These are phyloP conservation scores for Ganoderma meredithae DNA, from an alignment of 1,284 basidiomycete species.

Conservation along the genomic window DNA sequence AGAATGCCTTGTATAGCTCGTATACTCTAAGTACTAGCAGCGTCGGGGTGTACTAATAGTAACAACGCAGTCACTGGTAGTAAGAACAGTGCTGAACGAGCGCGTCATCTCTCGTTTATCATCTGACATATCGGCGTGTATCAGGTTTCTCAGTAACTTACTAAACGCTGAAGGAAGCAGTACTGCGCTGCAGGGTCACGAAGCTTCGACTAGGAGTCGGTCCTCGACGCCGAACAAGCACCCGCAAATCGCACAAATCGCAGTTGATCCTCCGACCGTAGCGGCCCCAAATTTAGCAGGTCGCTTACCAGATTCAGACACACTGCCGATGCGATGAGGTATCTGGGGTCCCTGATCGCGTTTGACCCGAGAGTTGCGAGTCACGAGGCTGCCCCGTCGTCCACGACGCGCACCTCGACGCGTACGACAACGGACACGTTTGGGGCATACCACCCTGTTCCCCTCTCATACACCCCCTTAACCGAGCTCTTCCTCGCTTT, in stretches of 20 bases:
- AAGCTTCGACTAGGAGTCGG: neutral
- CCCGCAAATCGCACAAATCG: neutral
- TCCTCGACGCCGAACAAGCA: neutral
- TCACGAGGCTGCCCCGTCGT: neutral
- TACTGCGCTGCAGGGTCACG: neutral
- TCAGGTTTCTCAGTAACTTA: neutral
- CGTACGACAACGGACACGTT: neutral
- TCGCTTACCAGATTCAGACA: neutral
- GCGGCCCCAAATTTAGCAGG: neutral
- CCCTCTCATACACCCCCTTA: neutral
- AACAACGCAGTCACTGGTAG: slow-evolving; percentile 14
- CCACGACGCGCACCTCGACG: neutral
- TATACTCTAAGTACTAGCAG: neutral
- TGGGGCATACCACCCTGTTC: neutral
- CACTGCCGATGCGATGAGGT: neutral
- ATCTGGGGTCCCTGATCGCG: neutral
- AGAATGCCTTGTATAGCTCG: slow-evolving; percentile 15
- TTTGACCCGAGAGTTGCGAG: neutral
- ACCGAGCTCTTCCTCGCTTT: slow-evolving; percentile 6
- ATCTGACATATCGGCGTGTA: neutral
- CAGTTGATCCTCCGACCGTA: neutral
- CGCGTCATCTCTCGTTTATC: slow-evolving; percentile 8
- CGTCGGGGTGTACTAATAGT: slow-evolving; percentile 22
- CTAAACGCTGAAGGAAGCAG: neutral
- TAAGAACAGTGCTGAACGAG: neutral